Percentiles rank a stretch among this genome's conserved stretches.
Evolutionary conservation across 768 basidiomycete genomes (phyloP).

Genomic region (Plicaturopsis crispa): DNA sequence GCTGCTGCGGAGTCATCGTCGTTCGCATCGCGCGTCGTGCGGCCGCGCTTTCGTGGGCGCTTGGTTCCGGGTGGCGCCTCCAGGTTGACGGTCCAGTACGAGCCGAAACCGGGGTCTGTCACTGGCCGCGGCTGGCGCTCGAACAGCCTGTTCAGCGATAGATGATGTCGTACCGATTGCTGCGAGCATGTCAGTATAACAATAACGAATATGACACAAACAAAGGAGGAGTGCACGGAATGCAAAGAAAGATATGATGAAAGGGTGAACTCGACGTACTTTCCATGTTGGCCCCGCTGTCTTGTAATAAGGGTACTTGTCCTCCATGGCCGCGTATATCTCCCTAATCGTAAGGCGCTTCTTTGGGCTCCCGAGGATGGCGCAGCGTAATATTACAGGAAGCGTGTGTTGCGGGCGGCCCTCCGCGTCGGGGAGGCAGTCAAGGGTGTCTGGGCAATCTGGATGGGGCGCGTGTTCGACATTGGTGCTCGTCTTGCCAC

Average conservation of each 20-base stretch:
- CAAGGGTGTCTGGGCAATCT: slow-evolving; percentile 71
- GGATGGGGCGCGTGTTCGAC: slow-evolving; percentile 57
- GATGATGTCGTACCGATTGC: slow-evolving; percentile 86
- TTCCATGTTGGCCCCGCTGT: slow-evolving; percentile 83
- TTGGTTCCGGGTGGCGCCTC: slow-evolving; percentile 82
- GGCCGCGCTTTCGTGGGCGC: slow-evolving; percentile 74
- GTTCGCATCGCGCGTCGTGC: slow-evolving; percentile 39
- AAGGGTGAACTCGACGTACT: slow-evolving; percentile 40
- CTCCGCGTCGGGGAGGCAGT: slow-evolving; percentile 72
- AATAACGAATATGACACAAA: slow-evolving; percentile 1
- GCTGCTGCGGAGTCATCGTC: slow-evolving; percentile 14
- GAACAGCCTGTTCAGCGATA: slow-evolving; percentile 76
- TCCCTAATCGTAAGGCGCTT: slow-evolving; percentile 77
- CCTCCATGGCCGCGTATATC: slow-evolving; percentile 83
- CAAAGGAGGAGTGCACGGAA: too few species aligned
- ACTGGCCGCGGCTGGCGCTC: slow-evolving; percentile 78
- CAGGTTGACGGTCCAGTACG: slow-evolving; percentile 87
- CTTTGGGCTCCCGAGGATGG: slow-evolving; percentile 70
- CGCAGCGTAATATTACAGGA: slow-evolving; percentile 78
- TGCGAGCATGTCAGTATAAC: slow-evolving; percentile 20
- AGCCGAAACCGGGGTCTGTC: slow-evolving; percentile 81
- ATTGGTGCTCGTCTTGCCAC: slow-evolving; percentile 20
- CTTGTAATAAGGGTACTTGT: slow-evolving; percentile 76
- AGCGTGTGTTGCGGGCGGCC: slow-evolving; percentile 79
- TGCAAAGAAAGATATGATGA: too few species aligned